Evolutionary conservation across 192 early-diverging fungal genomes (phyloP).

Genomic region (Backusella mclennaniae): DNA sequence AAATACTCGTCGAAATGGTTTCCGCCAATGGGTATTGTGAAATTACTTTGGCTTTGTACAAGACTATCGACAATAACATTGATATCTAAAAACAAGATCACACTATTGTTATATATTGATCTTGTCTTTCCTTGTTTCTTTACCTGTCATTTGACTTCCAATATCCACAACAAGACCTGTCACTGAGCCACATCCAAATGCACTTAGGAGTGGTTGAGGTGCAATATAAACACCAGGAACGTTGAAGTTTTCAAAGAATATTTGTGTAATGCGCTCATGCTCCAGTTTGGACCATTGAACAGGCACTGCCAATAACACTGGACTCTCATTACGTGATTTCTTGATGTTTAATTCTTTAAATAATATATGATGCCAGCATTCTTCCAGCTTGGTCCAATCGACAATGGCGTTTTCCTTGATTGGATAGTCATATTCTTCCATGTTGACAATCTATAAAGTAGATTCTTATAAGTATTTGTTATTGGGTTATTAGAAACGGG

Average conservation of each 20-base stretch:
- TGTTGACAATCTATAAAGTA: constrained; percentile 17
- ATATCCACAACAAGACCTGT: constrained; percentile 90
- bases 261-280: constrained; percentile 76
- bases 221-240: constrained; percentile 76
- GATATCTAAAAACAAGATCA: constrained; percentile 49
- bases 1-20: constrained; percentile 65
- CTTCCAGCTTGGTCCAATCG: constrained; percentile 74
- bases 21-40: constrained; percentile 70
- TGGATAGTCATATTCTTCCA: constrained; percentile 41
- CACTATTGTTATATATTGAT: not conserved
- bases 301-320: constrained; percentile 81
- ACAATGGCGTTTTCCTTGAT: constrained; percentile 58
- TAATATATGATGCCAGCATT: constrained; percentile 74
- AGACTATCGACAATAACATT: constrained; percentile 78
- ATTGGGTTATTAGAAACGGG: not conserved
- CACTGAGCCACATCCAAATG: constrained; percentile 75
- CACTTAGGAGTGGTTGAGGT: constrained; percentile 79
- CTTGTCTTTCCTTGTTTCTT: not conserved
- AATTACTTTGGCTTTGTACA: constrained; percentile 57
- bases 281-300: constrained; percentile 78
- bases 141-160: constrained; percentile 82
- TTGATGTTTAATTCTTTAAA: constrained; percentile 77
- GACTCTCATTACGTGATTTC: constrained; percentile 70
- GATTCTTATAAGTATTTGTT: constrained; percentile 7
- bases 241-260: constrained; percentile 93